Evolutionary conservation across 768 basidiomycete species (phyloP).

Genomic region (Phylloporus rhodoxanthus): DNA sequence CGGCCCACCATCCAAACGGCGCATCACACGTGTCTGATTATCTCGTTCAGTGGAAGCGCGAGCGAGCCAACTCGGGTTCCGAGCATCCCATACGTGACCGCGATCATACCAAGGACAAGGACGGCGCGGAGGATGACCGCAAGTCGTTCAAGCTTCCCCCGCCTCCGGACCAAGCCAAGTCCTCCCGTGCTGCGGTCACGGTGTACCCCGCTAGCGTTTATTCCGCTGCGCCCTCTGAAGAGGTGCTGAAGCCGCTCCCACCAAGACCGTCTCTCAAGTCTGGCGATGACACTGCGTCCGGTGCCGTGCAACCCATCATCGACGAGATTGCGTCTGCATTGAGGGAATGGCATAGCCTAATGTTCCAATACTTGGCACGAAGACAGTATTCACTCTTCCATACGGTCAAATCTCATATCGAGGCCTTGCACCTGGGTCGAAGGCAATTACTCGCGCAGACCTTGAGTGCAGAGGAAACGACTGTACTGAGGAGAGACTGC

Average conservation of each 20-base stretch:
- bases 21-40: constrained; percentile 41
- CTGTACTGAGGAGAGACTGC: constrained; percentile 76
- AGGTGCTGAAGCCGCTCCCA: constrained; percentile 66
- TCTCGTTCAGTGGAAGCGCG: constrained; percentile 40
- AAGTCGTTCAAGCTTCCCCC: constrained; percentile 70
- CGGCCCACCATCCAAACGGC: constrained; percentile 29
- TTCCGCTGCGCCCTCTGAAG: constrained; percentile 64
- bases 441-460: constrained; percentile 86
- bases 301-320: constrained; percentile 79
- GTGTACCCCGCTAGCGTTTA: constrained; percentile 74
- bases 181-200: constrained; percentile 63
- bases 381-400: constrained; percentile 89
- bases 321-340: constrained; percentile 97
- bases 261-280: constrained; percentile 93
- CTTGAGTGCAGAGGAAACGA: constrained; percentile 80
- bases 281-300: constrained; percentile 87
- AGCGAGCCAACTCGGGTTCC: constrained; percentile 24
- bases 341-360: constrained; percentile 90
- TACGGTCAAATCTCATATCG: constrained; percentile 81
- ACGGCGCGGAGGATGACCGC: constrained; percentile 53
- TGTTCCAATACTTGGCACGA: constrained; percentile 85
- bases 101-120: constrained; percentile 46
- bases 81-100: constrained; percentile 29
- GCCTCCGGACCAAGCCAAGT: constrained; percentile 69
- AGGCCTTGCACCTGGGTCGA: constrained; percentile 85